Evolutionary conservation across 148 eudicot species (phyloP).

Genomic region (Vaccinium corymbosum): DNA sequence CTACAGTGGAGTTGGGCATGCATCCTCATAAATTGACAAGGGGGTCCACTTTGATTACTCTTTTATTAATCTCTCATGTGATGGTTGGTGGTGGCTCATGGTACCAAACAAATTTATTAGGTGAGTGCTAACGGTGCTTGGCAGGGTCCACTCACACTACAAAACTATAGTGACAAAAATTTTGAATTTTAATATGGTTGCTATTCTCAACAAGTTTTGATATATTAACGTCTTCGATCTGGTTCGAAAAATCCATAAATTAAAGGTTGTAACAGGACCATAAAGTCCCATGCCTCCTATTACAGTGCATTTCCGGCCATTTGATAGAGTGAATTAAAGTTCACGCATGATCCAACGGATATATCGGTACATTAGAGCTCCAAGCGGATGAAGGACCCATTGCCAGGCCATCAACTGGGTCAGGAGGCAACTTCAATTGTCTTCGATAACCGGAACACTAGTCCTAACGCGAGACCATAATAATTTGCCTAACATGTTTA

Average conservation of each 20-base stretch:
- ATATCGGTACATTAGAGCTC: no score
- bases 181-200: neutral
- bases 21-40: neutral
- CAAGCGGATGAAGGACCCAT: no score
- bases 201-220: neutral
- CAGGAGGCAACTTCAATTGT: no score
- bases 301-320: no score
- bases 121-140: neutral
- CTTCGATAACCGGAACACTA: no score
- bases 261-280: neutral
- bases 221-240: neutral
- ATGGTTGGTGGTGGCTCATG: constrained; percentile 8
- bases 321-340: no score
- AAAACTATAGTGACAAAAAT: neutral
- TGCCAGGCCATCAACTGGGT: neutral
- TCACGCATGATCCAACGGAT: no score
- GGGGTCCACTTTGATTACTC: neutral
- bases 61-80: neutral
- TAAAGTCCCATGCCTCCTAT: neutral
- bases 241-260: neutral
- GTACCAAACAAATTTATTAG: neutral
- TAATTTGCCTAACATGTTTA: no score
- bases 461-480: no score
- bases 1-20: neutral
- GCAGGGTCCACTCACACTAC: neutral